Evolutionary conservation across 140 eudicot species (phyloP), one percentile per base, ranked within the genome.

Genomic region (Stevia rebaudiana): DNA sequence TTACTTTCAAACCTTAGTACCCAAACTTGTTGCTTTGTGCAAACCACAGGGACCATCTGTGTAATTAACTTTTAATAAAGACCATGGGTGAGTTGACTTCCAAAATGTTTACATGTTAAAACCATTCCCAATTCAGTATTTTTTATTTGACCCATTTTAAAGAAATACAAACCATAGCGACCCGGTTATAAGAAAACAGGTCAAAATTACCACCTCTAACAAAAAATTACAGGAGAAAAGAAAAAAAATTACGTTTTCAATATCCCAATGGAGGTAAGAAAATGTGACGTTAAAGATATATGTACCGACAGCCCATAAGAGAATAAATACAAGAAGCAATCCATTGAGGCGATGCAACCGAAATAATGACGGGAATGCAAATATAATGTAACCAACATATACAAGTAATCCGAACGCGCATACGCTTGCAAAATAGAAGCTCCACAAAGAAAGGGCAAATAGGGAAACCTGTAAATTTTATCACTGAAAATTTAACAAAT

Each of bases 401-500:
- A 78, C 92, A 52, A 84, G 83, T 72, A 84, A 76, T 62, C 92
- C 87, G 46, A 81, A 84, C 11, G 92, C 86, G 59, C 85, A 81
- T 69, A 81, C 65, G 11, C 92, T 84, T 36, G 92, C 85, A 41
- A 81, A 84, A 53, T 79, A 82, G 81, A 84, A 78, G 76, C 92
- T 84, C 92, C 92, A 84, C 69, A 84, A 76, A 44, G 79, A 81
- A 61, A 84, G 88, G 43, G 77, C 88, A 73, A 74, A 54, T 61
- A 84, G 66, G 49, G 85, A 84, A 56, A 84, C 73, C 92, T 84
- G 85, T 72, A 68, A 84, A 55, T 48, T 66, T 61, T 61, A 81
- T 59, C 74, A 69, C 70, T 52, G 53, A 71, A 78, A 54, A 21
- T 68, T 79, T 74, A 60, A 75, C 79, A 75, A 50, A 75, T 75